These are phyloP conservation scores for Salvia splendens DNA, from an alignment of 257 asterid genomes.

Conservation along the genomic window DNA sequence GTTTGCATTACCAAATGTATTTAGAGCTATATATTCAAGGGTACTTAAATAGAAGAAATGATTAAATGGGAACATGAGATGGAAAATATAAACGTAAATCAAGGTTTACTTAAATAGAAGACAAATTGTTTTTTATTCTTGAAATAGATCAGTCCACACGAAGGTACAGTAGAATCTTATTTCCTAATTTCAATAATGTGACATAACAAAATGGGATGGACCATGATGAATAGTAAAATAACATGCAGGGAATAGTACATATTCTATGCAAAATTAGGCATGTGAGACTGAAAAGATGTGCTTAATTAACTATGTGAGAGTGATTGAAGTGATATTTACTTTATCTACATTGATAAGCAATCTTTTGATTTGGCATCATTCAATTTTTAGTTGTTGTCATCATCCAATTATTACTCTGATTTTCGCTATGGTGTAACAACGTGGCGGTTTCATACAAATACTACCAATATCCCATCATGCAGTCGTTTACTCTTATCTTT, in stretches of 20 bases:
- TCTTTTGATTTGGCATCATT: conserved; percentile 27
- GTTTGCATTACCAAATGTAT: no score
- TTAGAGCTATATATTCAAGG: no score
- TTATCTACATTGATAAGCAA: conserved; percentile 15
- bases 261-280: not conserved
- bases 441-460: not conserved
- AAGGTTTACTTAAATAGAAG: not conserved
- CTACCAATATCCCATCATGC: conserved; percentile 16
- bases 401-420: conserved; percentile 31
- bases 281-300: not conserved
- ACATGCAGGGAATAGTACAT: not conserved
- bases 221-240: not conserved
- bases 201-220: conserved; percentile 6
- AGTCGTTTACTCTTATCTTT: not conserved
- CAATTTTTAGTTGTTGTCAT: conserved; percentile 23
- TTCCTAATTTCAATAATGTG: conserved; percentile 2
- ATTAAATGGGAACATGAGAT: not conserved
- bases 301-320: conserved; percentile 12
- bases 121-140: no score
- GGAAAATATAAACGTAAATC: not conserved
- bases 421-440: conserved; percentile 3
- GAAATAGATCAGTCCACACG: not conserved
- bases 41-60: no score
- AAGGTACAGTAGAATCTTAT: not conserved
- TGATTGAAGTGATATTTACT: conserved; percentile 46